Percentiles rank a stretch among this genome's conserved stretches.
These are phyloP conservation scores for Aureobasidium melanogenum DNA, from an alignment of 2,329 filamentous ascomycete species.

Conservation along the genomic window DNA sequence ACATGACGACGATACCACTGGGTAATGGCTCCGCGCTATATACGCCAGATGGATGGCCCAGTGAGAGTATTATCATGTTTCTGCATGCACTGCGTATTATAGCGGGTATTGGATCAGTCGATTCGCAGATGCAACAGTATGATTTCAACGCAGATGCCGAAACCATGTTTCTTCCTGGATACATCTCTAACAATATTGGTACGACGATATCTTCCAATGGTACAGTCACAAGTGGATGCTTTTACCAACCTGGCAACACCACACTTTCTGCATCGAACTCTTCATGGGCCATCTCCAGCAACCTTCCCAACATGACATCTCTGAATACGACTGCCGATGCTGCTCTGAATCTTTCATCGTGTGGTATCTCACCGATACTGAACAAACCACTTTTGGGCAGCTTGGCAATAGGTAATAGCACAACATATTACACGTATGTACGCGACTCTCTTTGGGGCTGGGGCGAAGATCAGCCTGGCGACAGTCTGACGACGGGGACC, in stretches of 20 bases:
- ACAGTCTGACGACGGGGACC: conserved; percentile 23
- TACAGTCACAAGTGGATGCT: conserved; percentile 43
- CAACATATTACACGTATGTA: conserved; percentile 43
- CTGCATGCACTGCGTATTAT: conserved; percentile 45
- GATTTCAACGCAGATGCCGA: conserved; percentile 43
- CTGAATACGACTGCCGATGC: conserved; percentile 12
- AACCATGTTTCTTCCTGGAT: conserved; percentile 43
- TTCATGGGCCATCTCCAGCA: conserved; percentile 40
- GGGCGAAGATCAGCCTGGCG: conserved; percentile 47
- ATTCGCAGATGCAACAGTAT: conserved; percentile 49
- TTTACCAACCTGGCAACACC: conserved; percentile 37
- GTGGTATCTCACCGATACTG: conserved; percentile 52
- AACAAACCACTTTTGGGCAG: conserved; percentile 45
- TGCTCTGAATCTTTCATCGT: conserved; percentile 36
- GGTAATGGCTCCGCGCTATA: conserved; percentile 26
- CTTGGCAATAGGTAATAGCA: conserved; percentile 41
- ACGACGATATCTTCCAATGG: conserved; percentile 30
- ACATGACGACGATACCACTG: conserved; percentile 21
- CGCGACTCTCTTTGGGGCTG: conserved; percentile 52
- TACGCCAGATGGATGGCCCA: conserved; percentile 56
- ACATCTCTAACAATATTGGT: conserved; percentile 32
- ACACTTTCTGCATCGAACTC: conserved; percentile 39
- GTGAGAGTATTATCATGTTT: conserved; percentile 50
- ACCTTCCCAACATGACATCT: conserved; percentile 15
- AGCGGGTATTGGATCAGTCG: conserved; percentile 47